A percentile compares a stretch with the other conserved stretches of the same genome.
These are phyloP conservation scores for Pseudonitzschia multiseries DNA, from an alignment of 108 stramenopile genomes.

Conservation along the genomic window DNA sequence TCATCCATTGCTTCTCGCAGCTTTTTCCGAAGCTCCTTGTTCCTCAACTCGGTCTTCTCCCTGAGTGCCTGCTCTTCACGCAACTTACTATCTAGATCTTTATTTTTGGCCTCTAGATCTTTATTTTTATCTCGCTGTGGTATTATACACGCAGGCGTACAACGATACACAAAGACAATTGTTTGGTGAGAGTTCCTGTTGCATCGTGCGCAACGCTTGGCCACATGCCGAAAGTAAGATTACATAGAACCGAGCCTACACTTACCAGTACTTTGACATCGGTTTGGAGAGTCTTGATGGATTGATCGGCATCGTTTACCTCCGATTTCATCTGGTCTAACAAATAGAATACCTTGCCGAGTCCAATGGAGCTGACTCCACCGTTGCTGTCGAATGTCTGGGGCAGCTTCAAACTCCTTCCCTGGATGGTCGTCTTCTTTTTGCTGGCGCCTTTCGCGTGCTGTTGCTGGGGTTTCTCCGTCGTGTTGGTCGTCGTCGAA, in stretches of 20 bases:
- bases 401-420: slow-evolving; percentile 20
- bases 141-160: not conserved
- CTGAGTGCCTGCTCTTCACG: slow-evolving; percentile 59
- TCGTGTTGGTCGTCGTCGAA: not conserved
- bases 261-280: slow-evolving; percentile 68
- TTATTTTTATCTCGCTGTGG: slow-evolving; percentile 76
- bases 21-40: slow-evolving; percentile 38
- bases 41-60: slow-evolving; percentile 52
- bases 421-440: slow-evolving; percentile 13
- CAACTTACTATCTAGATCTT: slow-evolving; percentile 59
- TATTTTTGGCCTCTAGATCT: slow-evolving; percentile 70
- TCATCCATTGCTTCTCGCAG: slow-evolving; percentile 27
- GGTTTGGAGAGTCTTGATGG: slow-evolving; percentile 56
- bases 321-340: slow-evolving; percentile 76
- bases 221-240: no score
- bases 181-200: no score
- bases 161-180: slow-evolving; percentile 2
- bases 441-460: slow-evolving; percentile 12
- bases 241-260: no score
- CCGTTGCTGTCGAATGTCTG: slow-evolving; percentile 27
- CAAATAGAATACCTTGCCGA: slow-evolving; percentile 78
- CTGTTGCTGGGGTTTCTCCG: slow-evolving; percentile 1
- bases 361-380: slow-evolving; percentile 35
- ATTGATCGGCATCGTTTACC: slow-evolving; percentile 70
- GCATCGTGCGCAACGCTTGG: no score